Evolutionary conservation across 441 rosid genomes (phyloP).

Genomic region (Brassica hybrid): DNA sequence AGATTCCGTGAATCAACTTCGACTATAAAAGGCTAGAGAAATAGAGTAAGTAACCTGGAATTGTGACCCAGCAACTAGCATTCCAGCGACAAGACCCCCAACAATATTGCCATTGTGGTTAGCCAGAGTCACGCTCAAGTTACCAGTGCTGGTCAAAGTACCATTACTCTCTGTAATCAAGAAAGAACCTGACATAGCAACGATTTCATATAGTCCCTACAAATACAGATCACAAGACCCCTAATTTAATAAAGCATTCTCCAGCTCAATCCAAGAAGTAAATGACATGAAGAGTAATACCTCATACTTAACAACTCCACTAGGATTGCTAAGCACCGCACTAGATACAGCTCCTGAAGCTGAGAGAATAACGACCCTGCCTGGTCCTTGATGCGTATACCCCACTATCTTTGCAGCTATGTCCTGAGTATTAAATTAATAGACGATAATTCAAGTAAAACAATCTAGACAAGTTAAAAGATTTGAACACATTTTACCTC

Average conservation of each 20-base stretch:
- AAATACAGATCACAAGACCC: slow-evolving; percentile 30
- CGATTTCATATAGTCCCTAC: slow-evolving; percentile 89
- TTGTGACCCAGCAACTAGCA: slow-evolving; percentile 77
- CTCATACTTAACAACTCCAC: slow-evolving; percentile 76
- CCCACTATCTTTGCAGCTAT: slow-evolving; percentile 72
- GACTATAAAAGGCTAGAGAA: not conserved
- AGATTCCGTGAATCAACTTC: not conserved
- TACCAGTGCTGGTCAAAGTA: slow-evolving; percentile 51
- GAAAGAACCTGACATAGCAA: slow-evolving; percentile 83
- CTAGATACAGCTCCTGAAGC: slow-evolving; percentile 87
- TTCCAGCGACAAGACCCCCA: slow-evolving; percentile 91
- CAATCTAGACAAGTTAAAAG: not conserved
- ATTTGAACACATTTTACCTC: slow-evolving; percentile 61
- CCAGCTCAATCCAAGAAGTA: not conserved
- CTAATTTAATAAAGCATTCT: slow-evolving; percentile 1
- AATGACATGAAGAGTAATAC: slow-evolving; percentile 42
- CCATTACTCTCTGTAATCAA: slow-evolving; percentile 64
- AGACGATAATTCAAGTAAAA: not conserved
- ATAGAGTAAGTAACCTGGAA: slow-evolving; percentile 60
- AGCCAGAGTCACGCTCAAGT: slow-evolving; percentile 80
- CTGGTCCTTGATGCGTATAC: slow-evolving; percentile 86
- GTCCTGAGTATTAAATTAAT: slow-evolving; percentile 57
- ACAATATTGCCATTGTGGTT: slow-evolving; percentile 81
- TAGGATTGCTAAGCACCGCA: slow-evolving; percentile 67
- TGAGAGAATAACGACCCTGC: slow-evolving; percentile 87